These are phyloP conservation scores for Neonectria coccinea DNA, from an alignment of 2,329 filamentous ascomycete species.

Conservation along the genomic window DNA sequence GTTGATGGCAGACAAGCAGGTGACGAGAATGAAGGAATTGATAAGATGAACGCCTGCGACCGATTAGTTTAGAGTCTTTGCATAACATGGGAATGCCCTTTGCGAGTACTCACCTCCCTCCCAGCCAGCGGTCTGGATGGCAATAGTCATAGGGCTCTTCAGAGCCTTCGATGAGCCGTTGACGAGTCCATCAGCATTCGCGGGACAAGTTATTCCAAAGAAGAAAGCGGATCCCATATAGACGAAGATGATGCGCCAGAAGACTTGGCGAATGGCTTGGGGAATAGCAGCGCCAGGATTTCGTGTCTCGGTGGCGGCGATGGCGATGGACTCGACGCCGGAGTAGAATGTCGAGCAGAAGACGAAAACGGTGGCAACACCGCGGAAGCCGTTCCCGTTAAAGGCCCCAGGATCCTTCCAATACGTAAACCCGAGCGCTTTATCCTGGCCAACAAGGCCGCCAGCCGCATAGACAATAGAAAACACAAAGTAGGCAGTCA, in stretches of 20 bases:
- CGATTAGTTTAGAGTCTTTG: slow-evolving; percentile 18
- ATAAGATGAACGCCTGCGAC: slow-evolving; percentile 72
- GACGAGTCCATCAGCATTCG: slow-evolving; percentile 73
- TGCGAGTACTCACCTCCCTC: slow-evolving; percentile 61
- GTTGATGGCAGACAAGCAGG: slow-evolving; percentile 78
- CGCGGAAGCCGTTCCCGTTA: slow-evolving; percentile 72
- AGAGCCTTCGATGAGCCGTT: slow-evolving; percentile 72
- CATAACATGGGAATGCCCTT: neutral
- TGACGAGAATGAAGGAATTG: slow-evolving; percentile 81
- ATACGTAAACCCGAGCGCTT: slow-evolving; percentile 75
- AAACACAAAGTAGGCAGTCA: slow-evolving; percentile 80
- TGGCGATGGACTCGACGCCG: slow-evolving; percentile 73
- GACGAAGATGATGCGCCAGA: slow-evolving; percentile 71
- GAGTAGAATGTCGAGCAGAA: slow-evolving; percentile 79
- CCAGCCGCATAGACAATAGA: slow-evolving; percentile 78
- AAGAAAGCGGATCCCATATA: slow-evolving; percentile 80
- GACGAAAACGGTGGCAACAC: slow-evolving; percentile 74
- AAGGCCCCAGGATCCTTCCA: slow-evolving; percentile 80
- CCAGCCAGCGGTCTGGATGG: slow-evolving; percentile 80
- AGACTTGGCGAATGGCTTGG: slow-evolving; percentile 69
- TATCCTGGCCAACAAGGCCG: slow-evolving; percentile 68
- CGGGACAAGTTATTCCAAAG: slow-evolving; percentile 79
- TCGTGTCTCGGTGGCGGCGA: slow-evolving; percentile 71
- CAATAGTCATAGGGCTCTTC: slow-evolving; percentile 79
- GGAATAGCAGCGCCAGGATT: slow-evolving; percentile 69